Base-by-base conservation (phyloP, 768 basidiomycete genomes). In the Zangia roseola region DNA sequence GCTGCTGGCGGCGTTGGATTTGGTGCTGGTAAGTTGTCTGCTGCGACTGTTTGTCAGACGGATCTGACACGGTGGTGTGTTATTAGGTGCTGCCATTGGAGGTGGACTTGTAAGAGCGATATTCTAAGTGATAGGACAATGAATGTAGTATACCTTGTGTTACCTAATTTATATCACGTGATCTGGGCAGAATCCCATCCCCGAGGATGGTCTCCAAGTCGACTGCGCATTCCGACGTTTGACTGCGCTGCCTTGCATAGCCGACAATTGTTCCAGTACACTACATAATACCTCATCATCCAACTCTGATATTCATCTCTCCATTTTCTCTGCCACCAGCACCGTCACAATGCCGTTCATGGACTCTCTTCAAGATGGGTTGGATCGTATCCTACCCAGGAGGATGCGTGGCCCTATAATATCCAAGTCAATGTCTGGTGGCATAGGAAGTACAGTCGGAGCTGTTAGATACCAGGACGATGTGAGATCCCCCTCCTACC, bases 1-100 rank as follows among this genome's bases (percentile, higher is more conserved):
- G 82, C 81, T 13, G 82, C 73, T 16, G 86, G 87, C 24, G 88
- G 88, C 61, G 80, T 82, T 47, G 88, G 88, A 0, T 88, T 88
- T 55, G 88, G 88, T 57, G 86, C 84, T 49, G 85, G 86, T 83
- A 43, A 43, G 80, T 71, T 13, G 7, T 43, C 30, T 45, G 0
- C 21, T 2, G 2, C 17, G 20, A 35, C 3, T 19, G 2, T 8
- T 1, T 4, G 12, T 0, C 20, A 24, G 16, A 24, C 21, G 12
- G 6, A 25, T 19, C 46, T 55, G 13, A 53, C 23, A 34, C 20
- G 36, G 28, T 12, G 4, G n/a, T n/a, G n/a, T n/a, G n/a, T n/a
- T 49, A 38, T 14, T 40, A 74, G 79, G 76, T 61, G 69, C 79
- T 60, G 80, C 79, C 21, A 72, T 81, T 46, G 79, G 78, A 7